Conservation (phyloP, 176 grass and related monocot genomes). For the Phragmites australis region DNA sequence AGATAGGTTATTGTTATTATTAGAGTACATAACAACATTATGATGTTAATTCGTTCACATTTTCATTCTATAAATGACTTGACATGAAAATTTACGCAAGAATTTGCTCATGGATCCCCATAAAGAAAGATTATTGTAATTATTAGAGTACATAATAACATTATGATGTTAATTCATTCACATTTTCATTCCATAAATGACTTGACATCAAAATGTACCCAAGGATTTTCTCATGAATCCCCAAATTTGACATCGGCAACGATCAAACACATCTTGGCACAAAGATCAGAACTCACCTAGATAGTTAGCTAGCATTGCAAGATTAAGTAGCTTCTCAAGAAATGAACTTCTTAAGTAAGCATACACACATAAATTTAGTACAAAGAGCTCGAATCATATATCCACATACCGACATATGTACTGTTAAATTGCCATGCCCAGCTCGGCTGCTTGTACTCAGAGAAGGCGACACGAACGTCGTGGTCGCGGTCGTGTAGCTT, state of each 20-base stretch:
- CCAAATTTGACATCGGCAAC: background rate
- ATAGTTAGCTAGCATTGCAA: background rate
- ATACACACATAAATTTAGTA: background rate
- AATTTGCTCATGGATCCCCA: background rate
- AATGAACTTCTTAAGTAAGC: background rate
- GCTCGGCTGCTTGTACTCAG: slow-evolving; percentile 79
- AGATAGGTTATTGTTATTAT: background rate
- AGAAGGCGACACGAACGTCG: slow-evolving; percentile 65
- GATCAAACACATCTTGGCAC: background rate
- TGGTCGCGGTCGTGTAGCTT: slow-evolving; percentile 82
- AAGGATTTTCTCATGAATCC: background rate
- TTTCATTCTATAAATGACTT: background rate
- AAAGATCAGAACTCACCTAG: slow-evolving; percentile 36
- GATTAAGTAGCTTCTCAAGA: background rate
- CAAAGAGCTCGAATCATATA: background rate
- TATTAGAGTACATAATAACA: background rate
- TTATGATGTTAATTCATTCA: background rate
- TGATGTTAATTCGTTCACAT: background rate
- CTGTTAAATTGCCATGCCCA: slow-evolving; percentile 77
- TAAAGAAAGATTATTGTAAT: background rate
- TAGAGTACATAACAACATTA: background rate
- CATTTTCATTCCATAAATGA: background rate
- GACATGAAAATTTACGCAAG: background rate
- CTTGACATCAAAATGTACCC: background rate
- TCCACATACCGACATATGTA: slow-evolving; percentile 36